phyloP scores from a whole-genome alignment of 1,284 basidiomycete genomes.

The Mycena sp. region DNA sequence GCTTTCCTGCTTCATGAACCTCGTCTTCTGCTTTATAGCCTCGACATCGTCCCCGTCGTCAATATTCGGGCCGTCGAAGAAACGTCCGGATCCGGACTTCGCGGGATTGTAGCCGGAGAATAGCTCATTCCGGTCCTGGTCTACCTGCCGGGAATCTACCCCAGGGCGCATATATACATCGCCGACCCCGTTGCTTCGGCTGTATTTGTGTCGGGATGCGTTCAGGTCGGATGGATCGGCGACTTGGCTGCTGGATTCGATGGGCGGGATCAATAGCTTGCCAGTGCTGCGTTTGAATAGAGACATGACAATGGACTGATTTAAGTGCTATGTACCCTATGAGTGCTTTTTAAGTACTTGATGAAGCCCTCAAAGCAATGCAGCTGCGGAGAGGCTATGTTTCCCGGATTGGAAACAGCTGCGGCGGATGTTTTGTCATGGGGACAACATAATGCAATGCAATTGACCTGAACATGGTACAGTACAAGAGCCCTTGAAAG shows the following conservation, averaged over 20 bases:
- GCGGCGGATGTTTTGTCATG: too few relatives aligned
- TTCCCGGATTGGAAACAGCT: too few relatives aligned
- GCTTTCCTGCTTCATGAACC: conserved; percentile 92
- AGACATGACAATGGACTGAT: conserved; percentile 58
- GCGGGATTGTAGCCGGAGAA: conserved; percentile 76
- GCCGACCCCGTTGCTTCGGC: conserved; percentile 59
- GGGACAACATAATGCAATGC: too few relatives aligned
- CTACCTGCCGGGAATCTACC: conserved; percentile 48
- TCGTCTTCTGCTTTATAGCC: conserved; percentile 93
- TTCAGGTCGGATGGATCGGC: conserved; percentile 42
- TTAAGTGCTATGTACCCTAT: too few relatives aligned
- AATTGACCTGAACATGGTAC: too few relatives aligned
- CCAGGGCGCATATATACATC: conserved; percentile 69
- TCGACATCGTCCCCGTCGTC: conserved; percentile 95
- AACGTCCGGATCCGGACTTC: conserved; percentile 65
- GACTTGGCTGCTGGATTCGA: conserved; percentile 51
- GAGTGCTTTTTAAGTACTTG: too few relatives aligned
- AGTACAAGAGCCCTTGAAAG: too few relatives aligned
- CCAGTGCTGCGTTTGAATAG: conserved; percentile 76
- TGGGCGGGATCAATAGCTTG: conserved; percentile 74
- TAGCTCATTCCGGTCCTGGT: conserved; percentile 77
- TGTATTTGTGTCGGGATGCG: conserved; percentile 54
- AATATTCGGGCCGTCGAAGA: conserved; percentile 67
- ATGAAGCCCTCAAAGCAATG: too few relatives aligned
- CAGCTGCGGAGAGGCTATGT: too few relatives aligned